Evolutionary conservation across 2,329 filamentous ascomycete genomes (phyloP).

Genomic region (Byssochlamys sp.): DNA sequence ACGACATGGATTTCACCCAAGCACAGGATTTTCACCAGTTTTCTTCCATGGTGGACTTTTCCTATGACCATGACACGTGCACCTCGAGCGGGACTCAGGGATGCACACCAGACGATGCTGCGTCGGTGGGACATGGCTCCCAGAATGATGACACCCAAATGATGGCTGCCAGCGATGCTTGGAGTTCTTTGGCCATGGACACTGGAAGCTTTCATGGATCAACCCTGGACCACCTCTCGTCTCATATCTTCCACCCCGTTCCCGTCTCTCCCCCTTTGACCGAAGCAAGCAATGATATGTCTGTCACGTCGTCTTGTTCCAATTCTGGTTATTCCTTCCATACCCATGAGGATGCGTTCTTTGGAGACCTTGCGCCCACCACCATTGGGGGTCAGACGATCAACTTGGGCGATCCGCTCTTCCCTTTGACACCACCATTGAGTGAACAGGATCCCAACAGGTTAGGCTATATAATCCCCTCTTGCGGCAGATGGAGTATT

Average conservation of each 20-base stretch:
- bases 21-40: constrained; percentile 30
- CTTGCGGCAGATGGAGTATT: background rate
- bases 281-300: constrained; percentile 33
- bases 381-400: constrained; percentile 27
- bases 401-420: constrained; percentile 30
- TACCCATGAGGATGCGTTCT: constrained; percentile 27
- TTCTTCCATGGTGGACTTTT: constrained; percentile 30
- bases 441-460: constrained; percentile 34
- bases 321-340: constrained; percentile 30
- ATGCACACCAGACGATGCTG: constrained; percentile 28
- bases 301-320: constrained; percentile 32
- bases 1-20: constrained; percentile 27
- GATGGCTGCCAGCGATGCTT: constrained; percentile 21
- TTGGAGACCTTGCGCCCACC: constrained; percentile 26
- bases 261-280: constrained; percentile 35
- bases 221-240: constrained; percentile 25
- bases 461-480: constrained; percentile 17
- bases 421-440: constrained; percentile 29
- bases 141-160: constrained; percentile 29
- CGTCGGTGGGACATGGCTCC: constrained; percentile 29
- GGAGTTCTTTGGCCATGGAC: constrained; percentile 29
- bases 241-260: constrained; percentile 27
- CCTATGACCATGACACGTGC: constrained; percentile 33
- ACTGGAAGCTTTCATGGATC: constrained; percentile 24
- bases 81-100: constrained; percentile 21